A percentile compares a stretch with the other conserved stretches of the same genome.
phyloP scores from a whole-genome alignment of 371 early-diverging fungal genomes.

The Pancytospora epiphaga region DNA sequence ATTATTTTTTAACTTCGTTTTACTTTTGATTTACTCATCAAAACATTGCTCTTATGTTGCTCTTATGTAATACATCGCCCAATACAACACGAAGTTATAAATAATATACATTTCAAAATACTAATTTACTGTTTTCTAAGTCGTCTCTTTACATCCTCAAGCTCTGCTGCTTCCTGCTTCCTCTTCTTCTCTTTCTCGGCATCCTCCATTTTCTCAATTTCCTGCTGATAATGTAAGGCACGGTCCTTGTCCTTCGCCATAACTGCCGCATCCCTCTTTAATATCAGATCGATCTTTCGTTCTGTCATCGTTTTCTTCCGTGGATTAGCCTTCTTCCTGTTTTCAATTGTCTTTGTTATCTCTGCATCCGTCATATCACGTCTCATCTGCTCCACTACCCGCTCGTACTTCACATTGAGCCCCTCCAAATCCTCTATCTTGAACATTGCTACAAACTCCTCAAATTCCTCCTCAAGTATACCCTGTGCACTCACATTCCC shows the following conservation, averaged over 20 bases:
- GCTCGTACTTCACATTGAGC: conserved; percentile 14
- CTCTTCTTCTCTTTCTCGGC: conserved; percentile 12
- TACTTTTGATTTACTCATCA: too few relatives aligned
- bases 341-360: conserved; percentile 37
- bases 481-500: conserved; percentile 45
- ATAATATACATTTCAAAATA: too few relatives aligned
- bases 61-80: too few relatives aligned
- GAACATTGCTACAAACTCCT: conserved; percentile 25
- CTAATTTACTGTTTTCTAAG: too few relatives aligned
- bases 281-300: conserved; percentile 42
- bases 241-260: conserved; percentile 30
- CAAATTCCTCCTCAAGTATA: conserved; percentile 46
- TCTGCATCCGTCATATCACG: conserved; percentile 46
- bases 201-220: conserved; percentile 48
- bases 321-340: conserved; percentile 36
- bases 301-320: conserved; percentile 27
- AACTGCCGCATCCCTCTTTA: conserved; percentile 41
- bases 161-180: neutral
- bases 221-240: conserved; percentile 32
- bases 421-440: conserved; percentile 4
- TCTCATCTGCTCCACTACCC: conserved; percentile 31
- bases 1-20: too few relatives aligned
- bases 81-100: too few relatives aligned
- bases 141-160: neutral
- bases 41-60: too few relatives aligned